Evolutionary conservation across 2,329 filamentous ascomycete species (phyloP).

Genomic region (Fusarium xyrophilum): DNA sequence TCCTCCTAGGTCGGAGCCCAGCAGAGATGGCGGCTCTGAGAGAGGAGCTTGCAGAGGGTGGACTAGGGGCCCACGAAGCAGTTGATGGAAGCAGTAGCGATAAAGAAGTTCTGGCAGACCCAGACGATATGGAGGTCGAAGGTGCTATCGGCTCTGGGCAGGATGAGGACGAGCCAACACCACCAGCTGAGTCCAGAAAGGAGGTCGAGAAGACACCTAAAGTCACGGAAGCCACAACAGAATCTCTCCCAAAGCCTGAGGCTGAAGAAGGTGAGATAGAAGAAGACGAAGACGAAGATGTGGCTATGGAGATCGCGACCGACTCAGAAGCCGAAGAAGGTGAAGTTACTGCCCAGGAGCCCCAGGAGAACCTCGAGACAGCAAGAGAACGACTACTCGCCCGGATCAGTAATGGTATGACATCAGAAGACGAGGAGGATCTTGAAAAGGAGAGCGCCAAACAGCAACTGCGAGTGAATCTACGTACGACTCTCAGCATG

Average conservation of each 20-base stretch:
- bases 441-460: constrained; percentile 40
- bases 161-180: constrained; percentile 14
- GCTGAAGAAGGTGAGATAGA: constrained; percentile 41
- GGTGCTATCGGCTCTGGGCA: constrained; percentile 36
- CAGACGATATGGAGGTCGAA: constrained; percentile 43
- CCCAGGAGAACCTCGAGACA: constrained; percentile 52
- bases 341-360: constrained; percentile 37
- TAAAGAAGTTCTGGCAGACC: constrained; percentile 47
- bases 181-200: constrained; percentile 1
- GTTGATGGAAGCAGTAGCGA: constrained; percentile 55
- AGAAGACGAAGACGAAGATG: constrained; percentile 45
- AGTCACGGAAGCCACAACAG: background rate
- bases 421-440: constrained; percentile 39
- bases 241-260: constrained; percentile 10
- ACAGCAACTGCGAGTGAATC: constrained; percentile 55
- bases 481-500: constrained; percentile 85
- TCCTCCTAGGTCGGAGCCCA: constrained; percentile 63
- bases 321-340: constrained; percentile 49
- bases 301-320: constrained; percentile 53
- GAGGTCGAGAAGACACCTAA: constrained; percentile 12
- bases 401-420: constrained; percentile 46
- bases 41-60: constrained; percentile 52
- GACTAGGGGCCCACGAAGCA: constrained; percentile 53
- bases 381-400: constrained; percentile 58
- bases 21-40: constrained; percentile 59